Conservation (phyloP, 2,329 filamentous ascomycete species). For the Clonostachys chloroleuca region DNA sequence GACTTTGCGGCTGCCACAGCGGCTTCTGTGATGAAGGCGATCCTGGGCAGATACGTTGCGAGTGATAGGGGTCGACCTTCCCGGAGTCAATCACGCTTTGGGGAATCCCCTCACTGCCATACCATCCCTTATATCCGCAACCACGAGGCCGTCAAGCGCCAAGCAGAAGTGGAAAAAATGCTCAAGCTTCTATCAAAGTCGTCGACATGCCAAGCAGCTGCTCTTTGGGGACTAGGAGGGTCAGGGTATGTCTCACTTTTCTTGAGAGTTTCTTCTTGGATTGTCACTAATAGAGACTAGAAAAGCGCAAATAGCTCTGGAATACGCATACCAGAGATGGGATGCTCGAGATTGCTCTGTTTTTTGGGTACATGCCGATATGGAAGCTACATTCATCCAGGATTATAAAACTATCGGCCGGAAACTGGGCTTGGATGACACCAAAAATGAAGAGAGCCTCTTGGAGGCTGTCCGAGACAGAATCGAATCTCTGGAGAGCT, state of each 20-base stretch:
- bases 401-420: constrained; percentile 19
- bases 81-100: no score
- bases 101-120: no score
- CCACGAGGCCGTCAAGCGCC: constrained; percentile 13
- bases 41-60: background rate
- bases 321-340: constrained; percentile 20
- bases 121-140: constrained; percentile 14
- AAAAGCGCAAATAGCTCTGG: constrained; percentile 26
- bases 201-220: constrained; percentile 8
- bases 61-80: no score
- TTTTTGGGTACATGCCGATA: constrained; percentile 27
- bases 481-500: constrained; percentile 11
- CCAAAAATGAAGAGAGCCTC: constrained; percentile 12
- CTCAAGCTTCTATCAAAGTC: constrained; percentile 9
- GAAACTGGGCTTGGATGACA: constrained; percentile 11
- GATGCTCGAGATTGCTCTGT: constrained; percentile 14
- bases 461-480: constrained; percentile 5
- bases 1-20: constrained; percentile 29
- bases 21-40: constrained; percentile 15
- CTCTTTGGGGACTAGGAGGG: constrained; percentile 17
- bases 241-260: constrained; percentile 12
- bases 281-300: constrained; percentile 7
- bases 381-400: constrained; percentile 16
- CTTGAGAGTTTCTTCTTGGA: background rate
- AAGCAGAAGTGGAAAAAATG: constrained; percentile 8